Evolutionary conservation across 192 early-diverging fungal species (phyloP).

Genomic region (Entophlyctis luteolus): DNA sequence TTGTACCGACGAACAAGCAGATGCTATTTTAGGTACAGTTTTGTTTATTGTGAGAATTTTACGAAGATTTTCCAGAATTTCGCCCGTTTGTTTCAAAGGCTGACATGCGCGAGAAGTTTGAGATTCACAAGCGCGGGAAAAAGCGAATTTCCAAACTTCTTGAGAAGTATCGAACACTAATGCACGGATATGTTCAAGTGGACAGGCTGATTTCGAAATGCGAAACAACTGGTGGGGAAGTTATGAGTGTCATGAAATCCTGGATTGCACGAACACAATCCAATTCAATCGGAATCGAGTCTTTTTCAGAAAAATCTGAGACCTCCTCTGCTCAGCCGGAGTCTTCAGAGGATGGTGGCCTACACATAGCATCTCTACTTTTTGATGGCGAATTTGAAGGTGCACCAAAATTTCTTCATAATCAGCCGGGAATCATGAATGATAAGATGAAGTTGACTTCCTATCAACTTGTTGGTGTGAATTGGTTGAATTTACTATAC

Average conservation of each 20-base stretch:
- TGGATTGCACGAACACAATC: slow-evolving; percentile 42
- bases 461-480: slow-evolving; percentile 85
- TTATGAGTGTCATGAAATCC: slow-evolving; percentile 42
- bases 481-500: slow-evolving; percentile 77
- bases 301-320: neutral
- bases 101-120: slow-evolving; percentile 48
- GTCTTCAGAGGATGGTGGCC: neutral
- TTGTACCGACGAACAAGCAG: slow-evolving; percentile 45
- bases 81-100: slow-evolving; percentile 59
- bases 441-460: slow-evolving; percentile 62
- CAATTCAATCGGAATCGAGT: neutral
- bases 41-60: slow-evolving; percentile 9
- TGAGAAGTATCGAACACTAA: slow-evolving; percentile 50
- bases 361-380: slow-evolving; percentile 4
- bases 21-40: slow-evolving; percentile 39
- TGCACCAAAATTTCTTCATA: too few relatives aligned
- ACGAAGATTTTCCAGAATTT: slow-evolving; percentile 11
- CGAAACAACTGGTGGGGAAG: slow-evolving; percentile 52
- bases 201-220: slow-evolving; percentile 57
- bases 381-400: too few relatives aligned
- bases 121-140: slow-evolving; percentile 50
- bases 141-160: slow-evolving; percentile 39
- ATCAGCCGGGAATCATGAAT: slow-evolving; percentile 62
- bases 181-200: slow-evolving; percentile 62
- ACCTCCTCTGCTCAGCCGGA: neutral